Evolutionary conservation across 2,329 filamentous ascomycete species (phyloP).

Genomic region (Stagonosporopsis tanaceti): DNA sequence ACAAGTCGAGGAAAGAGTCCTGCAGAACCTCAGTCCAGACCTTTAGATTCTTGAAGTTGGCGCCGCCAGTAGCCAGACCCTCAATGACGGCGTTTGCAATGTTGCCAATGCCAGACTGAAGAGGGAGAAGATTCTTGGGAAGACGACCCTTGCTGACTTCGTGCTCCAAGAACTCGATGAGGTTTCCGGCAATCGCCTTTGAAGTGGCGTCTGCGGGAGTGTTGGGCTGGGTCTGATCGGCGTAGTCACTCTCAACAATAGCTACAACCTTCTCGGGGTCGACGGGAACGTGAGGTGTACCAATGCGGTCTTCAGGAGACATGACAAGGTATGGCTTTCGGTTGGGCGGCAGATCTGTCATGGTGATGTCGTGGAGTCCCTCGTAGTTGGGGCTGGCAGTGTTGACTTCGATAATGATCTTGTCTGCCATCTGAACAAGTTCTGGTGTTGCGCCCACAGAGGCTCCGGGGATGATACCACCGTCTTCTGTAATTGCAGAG

Average conservation of each 20-base stretch:
- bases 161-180: constrained; percentile 88
- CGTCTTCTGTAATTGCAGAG: constrained; percentile 85
- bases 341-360: constrained; percentile 81
- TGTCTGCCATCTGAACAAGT: constrained; percentile 88
- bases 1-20: constrained; percentile 91
- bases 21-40: constrained; percentile 95
- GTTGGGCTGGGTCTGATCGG: constrained; percentile 78
- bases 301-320: constrained; percentile 85
- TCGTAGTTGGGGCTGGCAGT: constrained; percentile 84
- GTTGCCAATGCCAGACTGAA: constrained; percentile 91
- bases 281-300: constrained; percentile 80
- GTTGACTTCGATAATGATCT: constrained; percentile 93
- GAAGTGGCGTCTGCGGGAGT: constrained; percentile 77
- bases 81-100: constrained; percentile 92
- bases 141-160: constrained; percentile 81
- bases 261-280: constrained; percentile 86
- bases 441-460: constrained; percentile 87
- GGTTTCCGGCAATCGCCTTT: constrained; percentile 75
- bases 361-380: constrained; percentile 86
- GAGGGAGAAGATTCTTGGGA: constrained; percentile 76
- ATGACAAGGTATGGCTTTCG: constrained; percentile 89
- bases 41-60: constrained; percentile 85
- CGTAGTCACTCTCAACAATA: constrained; percentile 84
- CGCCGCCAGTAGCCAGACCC: constrained; percentile 74
- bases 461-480: constrained; percentile 86